Base-by-base conservation (phyloP, 805 yeast genomes). In the Ogataea corticis region DNA sequence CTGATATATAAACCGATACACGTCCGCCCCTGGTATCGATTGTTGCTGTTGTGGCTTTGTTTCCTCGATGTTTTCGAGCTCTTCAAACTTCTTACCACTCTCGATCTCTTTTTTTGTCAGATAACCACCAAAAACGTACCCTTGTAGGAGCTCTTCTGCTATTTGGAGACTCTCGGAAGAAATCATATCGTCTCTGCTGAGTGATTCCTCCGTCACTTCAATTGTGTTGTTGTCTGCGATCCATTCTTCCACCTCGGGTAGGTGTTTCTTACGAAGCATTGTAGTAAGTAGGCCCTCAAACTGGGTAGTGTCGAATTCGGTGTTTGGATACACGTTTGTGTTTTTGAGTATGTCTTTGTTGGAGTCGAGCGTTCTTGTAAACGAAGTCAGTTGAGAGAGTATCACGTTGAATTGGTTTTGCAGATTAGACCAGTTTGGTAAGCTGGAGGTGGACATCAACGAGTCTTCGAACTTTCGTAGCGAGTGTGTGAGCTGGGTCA, bases 201-300 rank as follows among this genome's bases (percentile, higher is more conserved):
- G 50, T 13, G 49, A 57, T 40, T 52, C 58, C 32, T 56, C 61
- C 38, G 66, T 69, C 5, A 38, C 45, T 11, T 45, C 45, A 12
- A 44, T 39, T 15, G 34, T 39, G 28, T 47, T 41, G 21, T 62
- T 58, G 14, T 65, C 61, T 15, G 73, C 72, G 7, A 90, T 77
- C 97, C 98, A 92, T 38, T 80, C 86, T 41, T 82, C 87, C 2
- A 92, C 96, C 51, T 91, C 97, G 0, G 99, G 98, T 10, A 87
- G 70, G 40, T 85, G 84, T 61, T 91, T 92, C 62, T 91, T 94
- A 47, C 98, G 76, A 48, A 94, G 65, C 48, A 94, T 70, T 0
- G 97, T 90, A 0, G 96, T 86, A 41, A 91, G 68, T 29, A 94
- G 72, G 2, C 89, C 87, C 57, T 87, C 91, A 52, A 87, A 91